phyloP scores from a whole-genome alignment of 2,329 filamentous ascomycete species.

The Aspergillus sp. region DNA sequence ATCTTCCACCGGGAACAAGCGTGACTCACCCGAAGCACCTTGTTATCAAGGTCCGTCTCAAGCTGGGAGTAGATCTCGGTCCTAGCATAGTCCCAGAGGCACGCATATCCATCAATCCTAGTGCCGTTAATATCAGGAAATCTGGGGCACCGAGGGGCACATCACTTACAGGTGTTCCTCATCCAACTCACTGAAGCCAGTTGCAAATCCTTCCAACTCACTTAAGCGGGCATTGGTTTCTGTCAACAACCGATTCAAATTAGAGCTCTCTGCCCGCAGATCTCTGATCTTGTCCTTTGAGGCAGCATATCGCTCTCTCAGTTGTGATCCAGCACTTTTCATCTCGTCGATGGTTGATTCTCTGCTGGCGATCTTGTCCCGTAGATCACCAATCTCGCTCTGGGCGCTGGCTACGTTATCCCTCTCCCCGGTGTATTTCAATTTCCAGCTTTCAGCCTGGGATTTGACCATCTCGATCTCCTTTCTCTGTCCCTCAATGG shows the following conservation, averaged over 20 bases:
- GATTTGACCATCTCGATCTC: not conserved
- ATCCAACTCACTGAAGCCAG: not conserved
- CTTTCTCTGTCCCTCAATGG: not conserved
- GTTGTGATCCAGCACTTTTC: not conserved
- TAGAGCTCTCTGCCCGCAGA: not conserved
- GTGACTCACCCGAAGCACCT: too few relatives aligned
- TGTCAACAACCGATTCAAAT: not conserved
- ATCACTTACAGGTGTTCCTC: not conserved
- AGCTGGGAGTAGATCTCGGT: too few relatives aligned
- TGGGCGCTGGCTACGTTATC: not conserved
- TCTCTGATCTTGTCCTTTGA: not conserved
- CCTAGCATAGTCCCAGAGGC: too few relatives aligned
- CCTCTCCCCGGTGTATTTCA: not conserved
- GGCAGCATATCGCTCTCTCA: not conserved
- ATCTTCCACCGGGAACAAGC: too few relatives aligned
- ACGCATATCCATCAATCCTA: too few relatives aligned
- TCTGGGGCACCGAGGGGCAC: not conserved
- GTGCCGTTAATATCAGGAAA: not conserved
- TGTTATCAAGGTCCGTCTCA: too few relatives aligned
- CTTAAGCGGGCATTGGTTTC: not conserved
- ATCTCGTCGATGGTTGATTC: not conserved
- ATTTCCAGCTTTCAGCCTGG: not conserved
- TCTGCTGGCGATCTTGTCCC: not conserved
- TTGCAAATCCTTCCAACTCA: not conserved
- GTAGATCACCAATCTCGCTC: not conserved